These are phyloP conservation scores for Lotus japonicus DNA, from an alignment of 306 rosid genomes.

Conservation along the genomic window DNA sequence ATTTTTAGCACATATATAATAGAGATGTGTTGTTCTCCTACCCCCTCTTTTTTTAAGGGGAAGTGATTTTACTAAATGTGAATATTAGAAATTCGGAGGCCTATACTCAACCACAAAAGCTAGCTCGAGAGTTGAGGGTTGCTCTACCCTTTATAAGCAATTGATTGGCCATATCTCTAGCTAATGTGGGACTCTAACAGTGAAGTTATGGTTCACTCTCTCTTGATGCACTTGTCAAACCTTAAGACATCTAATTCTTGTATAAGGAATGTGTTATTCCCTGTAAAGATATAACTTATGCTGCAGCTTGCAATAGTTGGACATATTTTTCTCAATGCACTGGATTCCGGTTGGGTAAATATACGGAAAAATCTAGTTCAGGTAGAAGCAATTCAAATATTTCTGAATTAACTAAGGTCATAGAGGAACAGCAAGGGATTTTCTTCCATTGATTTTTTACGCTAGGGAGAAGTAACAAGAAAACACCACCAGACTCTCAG, in stretches of 20 bases:
- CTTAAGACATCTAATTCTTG: background rate
- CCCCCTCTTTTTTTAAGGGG: no score
- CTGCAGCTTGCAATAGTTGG: background rate
- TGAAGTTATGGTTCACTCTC: background rate
- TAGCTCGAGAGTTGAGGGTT: no score
- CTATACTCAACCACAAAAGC: no score
- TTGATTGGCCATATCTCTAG: no score
- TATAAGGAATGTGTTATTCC: background rate
- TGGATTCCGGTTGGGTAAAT: background rate
- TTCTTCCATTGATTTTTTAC: background rate
- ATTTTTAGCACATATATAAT: no score
- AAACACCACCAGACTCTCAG: background rate
- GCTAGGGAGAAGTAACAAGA: background rate
- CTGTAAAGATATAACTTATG: no score
- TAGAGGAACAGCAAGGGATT: background rate
- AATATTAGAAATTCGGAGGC: no score
- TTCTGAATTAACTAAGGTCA: background rate
- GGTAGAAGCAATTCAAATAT: background rate
- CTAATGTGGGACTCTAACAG: no score
- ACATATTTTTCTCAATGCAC: background rate
- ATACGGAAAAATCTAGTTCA: background rate
- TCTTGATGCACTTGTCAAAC: background rate
- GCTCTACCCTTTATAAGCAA: no score
- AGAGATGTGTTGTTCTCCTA: no score
- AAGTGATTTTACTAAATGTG: no score